phyloP scores from a whole-genome alignment of 139 green algal genomes.

The Nannochloris sp. region DNA sequence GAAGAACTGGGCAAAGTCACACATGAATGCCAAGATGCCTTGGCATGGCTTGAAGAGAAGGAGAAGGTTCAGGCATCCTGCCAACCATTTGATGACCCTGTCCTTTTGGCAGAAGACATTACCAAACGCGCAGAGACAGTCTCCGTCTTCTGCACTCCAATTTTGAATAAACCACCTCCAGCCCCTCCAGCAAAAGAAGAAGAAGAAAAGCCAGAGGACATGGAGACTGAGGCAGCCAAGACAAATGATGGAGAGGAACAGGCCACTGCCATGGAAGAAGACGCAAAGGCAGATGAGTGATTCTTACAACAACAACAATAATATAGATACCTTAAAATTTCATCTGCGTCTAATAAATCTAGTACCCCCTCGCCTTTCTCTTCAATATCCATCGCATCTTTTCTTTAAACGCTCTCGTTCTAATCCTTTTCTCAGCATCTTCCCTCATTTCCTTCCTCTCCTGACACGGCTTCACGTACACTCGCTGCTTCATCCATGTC shows the following conservation, averaged over 20 bases:
- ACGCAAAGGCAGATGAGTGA: constrained; percentile 26
- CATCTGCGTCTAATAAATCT: background rate
- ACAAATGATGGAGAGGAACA: background rate
- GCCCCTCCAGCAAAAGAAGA: constrained; percentile 18
- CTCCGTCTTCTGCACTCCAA: constrained; percentile 63
- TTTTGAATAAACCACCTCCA: constrained; percentile 77
- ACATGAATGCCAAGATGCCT: constrained; percentile 62
- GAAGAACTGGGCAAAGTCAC: constrained; percentile 68
- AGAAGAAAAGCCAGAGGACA: background rate
- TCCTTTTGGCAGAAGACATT: constrained; percentile 73
- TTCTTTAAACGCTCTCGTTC: constrained; percentile 20
- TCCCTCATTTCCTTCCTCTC: constrained; percentile 14
- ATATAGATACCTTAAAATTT: background rate
- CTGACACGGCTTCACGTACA: constrained; percentile 29
- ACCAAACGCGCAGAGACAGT: constrained; percentile 82
- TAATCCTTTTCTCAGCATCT: constrained; percentile 8
- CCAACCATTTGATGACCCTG: constrained; percentile 53
- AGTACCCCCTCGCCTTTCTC: constrained; percentile 11
- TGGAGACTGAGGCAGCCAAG: background rate
- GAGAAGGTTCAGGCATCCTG: constrained; percentile 38
- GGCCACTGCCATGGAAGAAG: constrained; percentile 2
- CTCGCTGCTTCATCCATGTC: constrained; percentile 3
- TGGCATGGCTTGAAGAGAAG: constrained; percentile 82
- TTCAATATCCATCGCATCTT: constrained; percentile 36
- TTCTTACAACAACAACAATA: background rate